Conservation (phyloP, 305 asterid species). For the Solanum aculeatissimum region DNA sequence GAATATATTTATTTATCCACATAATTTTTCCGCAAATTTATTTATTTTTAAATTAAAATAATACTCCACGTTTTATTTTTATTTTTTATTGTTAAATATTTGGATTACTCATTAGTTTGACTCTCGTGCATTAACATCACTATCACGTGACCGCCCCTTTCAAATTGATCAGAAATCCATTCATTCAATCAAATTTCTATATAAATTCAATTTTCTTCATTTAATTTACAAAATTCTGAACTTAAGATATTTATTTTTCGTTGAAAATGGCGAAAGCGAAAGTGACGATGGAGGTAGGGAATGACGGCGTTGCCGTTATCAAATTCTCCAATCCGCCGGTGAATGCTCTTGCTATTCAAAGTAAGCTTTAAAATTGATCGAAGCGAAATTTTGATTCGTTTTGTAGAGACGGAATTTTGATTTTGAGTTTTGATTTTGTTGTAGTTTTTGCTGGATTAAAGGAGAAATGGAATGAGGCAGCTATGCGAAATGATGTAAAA, state of each 20-base stretch:
- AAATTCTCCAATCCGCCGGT: slow-evolving; percentile 81
- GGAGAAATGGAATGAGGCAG: slow-evolving; percentile 52
- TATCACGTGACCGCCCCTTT: not conserved
- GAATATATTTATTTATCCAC: too few species aligned
- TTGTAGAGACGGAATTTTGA: not conserved
- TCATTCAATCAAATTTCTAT: not conserved
- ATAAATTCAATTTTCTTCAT: not conserved
- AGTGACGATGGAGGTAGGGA: slow-evolving; percentile 73
- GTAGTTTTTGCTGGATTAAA: slow-evolving; percentile 61
- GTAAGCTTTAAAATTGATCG: slow-evolving; percentile 16
- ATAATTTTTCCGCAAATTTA: not conserved
- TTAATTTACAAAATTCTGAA: not conserved
- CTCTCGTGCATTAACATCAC: not conserved
- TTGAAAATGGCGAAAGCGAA: slow-evolving; percentile 28
- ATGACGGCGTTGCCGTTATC: slow-evolving; percentile 79
- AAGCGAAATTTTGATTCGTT: not conserved
- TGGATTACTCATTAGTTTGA: not conserved
- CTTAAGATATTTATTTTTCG: not conserved
- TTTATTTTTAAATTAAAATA: not conserved
- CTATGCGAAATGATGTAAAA: slow-evolving; percentile 67
- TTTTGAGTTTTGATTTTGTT: not conserved
- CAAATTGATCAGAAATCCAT: not conserved
- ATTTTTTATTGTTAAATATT: not conserved
- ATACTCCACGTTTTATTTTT: not conserved
- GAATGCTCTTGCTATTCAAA: slow-evolving; percentile 62